phyloP scores from a whole-genome alignment of 2,329 filamentous ascomycete genomes.

The Penicillium sp. region DNA sequence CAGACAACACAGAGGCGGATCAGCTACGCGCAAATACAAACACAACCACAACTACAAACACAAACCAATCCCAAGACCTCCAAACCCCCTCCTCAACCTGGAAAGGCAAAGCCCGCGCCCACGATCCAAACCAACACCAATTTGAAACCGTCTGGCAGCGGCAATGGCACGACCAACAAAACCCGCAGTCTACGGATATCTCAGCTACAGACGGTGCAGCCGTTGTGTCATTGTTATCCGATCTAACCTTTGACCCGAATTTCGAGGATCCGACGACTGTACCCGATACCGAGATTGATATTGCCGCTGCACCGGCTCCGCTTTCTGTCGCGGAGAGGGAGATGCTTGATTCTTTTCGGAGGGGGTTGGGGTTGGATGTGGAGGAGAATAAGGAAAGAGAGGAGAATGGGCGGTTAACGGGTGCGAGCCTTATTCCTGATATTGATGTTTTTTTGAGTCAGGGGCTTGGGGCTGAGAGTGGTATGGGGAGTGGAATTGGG shows the following conservation, averaged over 20 bases:
- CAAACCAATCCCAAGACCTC: constrained; percentile 10
- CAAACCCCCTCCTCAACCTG: constrained; percentile 18
- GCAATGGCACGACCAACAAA: neutral
- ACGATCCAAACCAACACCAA: constrained; percentile 14
- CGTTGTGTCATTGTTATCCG: constrained; percentile 43
- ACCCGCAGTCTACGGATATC: constrained; percentile 1
- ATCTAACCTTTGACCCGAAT: constrained; percentile 31
- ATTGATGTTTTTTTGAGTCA: constrained; percentile 32
- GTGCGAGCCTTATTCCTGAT: constrained; percentile 35
- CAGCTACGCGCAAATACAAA: neutral
- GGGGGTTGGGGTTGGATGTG: constrained; percentile 6
- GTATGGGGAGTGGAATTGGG: neutral
- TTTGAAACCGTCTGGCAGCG: constrained; percentile 27
- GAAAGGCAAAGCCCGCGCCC: constrained; percentile 24
- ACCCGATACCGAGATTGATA: constrained; percentile 21
- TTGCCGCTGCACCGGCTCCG: constrained; percentile 13
- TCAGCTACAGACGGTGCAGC: constrained; percentile 41
- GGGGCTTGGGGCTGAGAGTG: neutral
- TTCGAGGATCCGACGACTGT: constrained; percentile 8
- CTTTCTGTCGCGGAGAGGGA: constrained; percentile 30
- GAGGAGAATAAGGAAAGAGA: too few species aligned
- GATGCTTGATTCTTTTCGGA: constrained; percentile 34
- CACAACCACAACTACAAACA: neutral
- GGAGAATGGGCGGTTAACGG: constrained; percentile 20
- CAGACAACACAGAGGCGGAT: neutral